Base-by-base conservation (phyloP, 495 filamentous ascomycete genomes). In the Penicillium steckii region DNA sequence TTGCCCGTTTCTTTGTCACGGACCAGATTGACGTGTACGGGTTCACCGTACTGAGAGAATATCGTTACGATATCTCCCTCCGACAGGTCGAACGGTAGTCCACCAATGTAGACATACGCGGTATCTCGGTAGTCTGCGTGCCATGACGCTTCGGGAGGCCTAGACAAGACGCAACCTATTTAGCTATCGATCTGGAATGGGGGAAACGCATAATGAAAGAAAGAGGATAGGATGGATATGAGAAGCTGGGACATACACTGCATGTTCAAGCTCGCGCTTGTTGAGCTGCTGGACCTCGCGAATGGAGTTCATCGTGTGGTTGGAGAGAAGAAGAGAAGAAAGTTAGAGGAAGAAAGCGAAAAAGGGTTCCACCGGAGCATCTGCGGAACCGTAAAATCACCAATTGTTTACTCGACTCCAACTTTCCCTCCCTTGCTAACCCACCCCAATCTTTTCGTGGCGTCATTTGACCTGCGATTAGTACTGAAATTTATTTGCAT, bases 61-160 rank as follows among this genome's bases (percentile, higher is more conserved):
- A 99, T 95, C 22, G 93, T 89, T 53, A 97, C 81, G 53, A 99
- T 83, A 71, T 99, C 94, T 61, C 94, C 94, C 70, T 99, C 94
- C 37, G 90, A 90, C 18, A 99, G 80, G 57, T 95, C 90, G 69
- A 89, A 96, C 8, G 92, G 92, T 41, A 99, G 82, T 24, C 94
- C 94, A 59, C 95, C 95, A 49, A 97, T 91, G 76, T 94, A 94
- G 65, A 99, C 78, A 70, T 93, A 99, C 54, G 94, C 94, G 10
- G 95, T 96, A 76, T 97, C 93, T 68, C 89, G 87, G 71, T 96
- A 97, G 74, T 99, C 94, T 62, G 86, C 84, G 69, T 99, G 94
- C 94, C 94, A 99, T 52, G 95, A 97, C 42, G 88, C 94, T 69
- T 89, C 81, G 27, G 89, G 85, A 13, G 88, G 72, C 46, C 85